Evolutionary conservation across 1,284 basidiomycete genomes (phyloP), one percentile per base, ranked within the genome.

Genomic region (Ceratobasidium sp.): DNA sequence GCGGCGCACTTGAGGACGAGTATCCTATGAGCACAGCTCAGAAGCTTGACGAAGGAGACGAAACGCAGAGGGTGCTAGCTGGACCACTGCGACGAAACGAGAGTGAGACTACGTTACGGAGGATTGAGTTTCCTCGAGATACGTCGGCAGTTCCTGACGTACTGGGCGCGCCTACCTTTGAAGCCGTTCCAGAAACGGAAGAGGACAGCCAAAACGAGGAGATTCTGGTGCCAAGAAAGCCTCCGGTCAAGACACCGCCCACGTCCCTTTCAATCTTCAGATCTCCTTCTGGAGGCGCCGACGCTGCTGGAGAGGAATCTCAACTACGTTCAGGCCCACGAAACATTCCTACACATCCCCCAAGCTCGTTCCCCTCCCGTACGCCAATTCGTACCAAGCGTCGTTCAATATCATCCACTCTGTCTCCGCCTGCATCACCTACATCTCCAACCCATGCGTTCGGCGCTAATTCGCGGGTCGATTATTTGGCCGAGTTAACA

Each of bases 311-410:
- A n/a, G 66, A 69, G 2, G 66, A 69, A 23, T 57, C 66, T 26
- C 50, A 69, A n/a, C 18, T 58, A 13, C 66, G 66, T 47, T 18
- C 66, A n/a, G 38, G 54, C n/a, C 66, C 38, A 28, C 52, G 66
- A 55, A 28, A 43, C 35, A 43, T 73, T 8, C 61, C 59, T 41
- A 63, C 73, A 32, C 38, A 49, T 58, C 76, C 52, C 23, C 69
- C 70, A 41, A 72, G 57, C n/a, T 57, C 75, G 1, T 84, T 86
- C 76, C 88, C 89, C 55, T 86, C 90, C 16, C 92, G 96, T 16
- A 99, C 96, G 0, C 97, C 96, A 0, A 94, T 92, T 2, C 88
- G 96, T 8, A 98, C 96, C 1, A 98, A 98, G 80, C 90, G 97
- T 1, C 91, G 96, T 21, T 98, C 96, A 0, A 89, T 98, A 11